These are phyloP conservation scores for Neurospora sp. DNA, from an alignment of 495 filamentous ascomycete genomes.

Conservation along the genomic window DNA sequence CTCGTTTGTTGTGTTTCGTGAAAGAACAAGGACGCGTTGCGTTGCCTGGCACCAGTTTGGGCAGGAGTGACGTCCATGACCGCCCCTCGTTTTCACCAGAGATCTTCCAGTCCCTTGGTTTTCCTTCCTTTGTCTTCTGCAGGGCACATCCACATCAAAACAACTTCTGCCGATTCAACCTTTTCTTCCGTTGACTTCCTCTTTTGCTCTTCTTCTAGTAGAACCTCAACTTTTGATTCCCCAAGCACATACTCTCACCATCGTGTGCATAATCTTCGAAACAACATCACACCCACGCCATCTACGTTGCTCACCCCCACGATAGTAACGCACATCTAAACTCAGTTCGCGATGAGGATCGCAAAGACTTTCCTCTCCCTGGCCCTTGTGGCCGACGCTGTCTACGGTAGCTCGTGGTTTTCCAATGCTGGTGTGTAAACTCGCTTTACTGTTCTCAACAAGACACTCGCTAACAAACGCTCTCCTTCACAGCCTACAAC, in stretches of 20 bases:
- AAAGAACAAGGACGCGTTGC: not conserved
- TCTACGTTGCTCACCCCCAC: not conserved
- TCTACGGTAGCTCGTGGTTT: slow-evolving; percentile 68
- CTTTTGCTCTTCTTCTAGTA: not conserved
- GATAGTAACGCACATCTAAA: not conserved
- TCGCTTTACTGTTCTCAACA: not conserved
- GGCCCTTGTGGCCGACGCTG: slow-evolving; percentile 57
- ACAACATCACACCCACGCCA: slow-evolving; percentile 4
- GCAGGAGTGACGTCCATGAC: slow-evolving; percentile 21
- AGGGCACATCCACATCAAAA: slow-evolving; percentile 3
- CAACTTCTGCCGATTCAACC: not conserved
- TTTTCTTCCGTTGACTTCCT: not conserved
- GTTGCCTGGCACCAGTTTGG: not conserved
- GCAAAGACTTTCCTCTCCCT: slow-evolving; percentile 58
- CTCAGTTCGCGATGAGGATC: slow-evolving; percentile 58
- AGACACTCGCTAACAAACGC: not conserved
- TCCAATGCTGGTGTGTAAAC: slow-evolving; percentile 61
- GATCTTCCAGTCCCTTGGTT: not conserved
- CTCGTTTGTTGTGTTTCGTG: not conserved
- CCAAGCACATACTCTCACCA: not conserved
- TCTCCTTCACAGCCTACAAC: slow-evolving; percentile 64
- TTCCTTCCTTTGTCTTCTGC: not conserved
- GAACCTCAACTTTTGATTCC: slow-evolving; percentile 2
- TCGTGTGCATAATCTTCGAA: not conserved
- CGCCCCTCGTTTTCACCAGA: not conserved